A percentile compares a stretch with the other conserved stretches of the same genome.
Evolutionary conservation across 805 yeast genomes (phyloP).

Genomic region (Saccharomycopsis babjevae): DNA sequence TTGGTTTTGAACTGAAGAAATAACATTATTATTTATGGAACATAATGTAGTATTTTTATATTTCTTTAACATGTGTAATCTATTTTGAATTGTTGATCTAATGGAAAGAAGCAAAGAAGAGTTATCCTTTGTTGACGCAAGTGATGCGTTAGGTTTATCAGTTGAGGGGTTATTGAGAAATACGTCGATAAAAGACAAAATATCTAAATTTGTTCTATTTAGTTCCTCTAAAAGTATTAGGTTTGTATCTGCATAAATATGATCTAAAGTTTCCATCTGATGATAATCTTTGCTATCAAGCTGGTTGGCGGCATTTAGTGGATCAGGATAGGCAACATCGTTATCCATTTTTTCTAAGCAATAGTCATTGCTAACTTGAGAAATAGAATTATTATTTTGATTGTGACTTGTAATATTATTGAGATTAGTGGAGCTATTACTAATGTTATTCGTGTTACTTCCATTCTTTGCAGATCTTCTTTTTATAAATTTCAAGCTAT

Average conservation of each 20-base stretch:
- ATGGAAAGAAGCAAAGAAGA: background rate
- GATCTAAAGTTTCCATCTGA: constrained; percentile 1
- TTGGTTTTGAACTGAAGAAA: background rate
- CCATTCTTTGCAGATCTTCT: constrained; percentile 49
- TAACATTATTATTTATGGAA: background rate
- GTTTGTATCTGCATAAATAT: constrained; percentile 27
- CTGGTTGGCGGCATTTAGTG: background rate
- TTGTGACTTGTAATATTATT: background rate
- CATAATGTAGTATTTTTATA: background rate
- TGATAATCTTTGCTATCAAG: background rate
- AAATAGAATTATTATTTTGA: background rate
- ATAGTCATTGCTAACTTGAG: background rate
- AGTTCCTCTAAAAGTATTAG: constrained; percentile 38
- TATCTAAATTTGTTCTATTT: constrained; percentile 40
- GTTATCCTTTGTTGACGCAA: background rate
- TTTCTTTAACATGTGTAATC: background rate
- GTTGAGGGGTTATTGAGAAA: background rate
- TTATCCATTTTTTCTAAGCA: background rate
- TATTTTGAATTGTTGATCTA: background rate
- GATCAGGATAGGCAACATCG: background rate
- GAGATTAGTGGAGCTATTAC: background rate
- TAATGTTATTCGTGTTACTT: background rate
- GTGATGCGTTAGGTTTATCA: background rate
- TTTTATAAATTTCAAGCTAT: constrained; percentile 63
- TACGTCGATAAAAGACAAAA: constrained; percentile 41